Base-by-base conservation (phyloP, 768 basidiomycete genomes). In the Mycena galopus region DNA sequence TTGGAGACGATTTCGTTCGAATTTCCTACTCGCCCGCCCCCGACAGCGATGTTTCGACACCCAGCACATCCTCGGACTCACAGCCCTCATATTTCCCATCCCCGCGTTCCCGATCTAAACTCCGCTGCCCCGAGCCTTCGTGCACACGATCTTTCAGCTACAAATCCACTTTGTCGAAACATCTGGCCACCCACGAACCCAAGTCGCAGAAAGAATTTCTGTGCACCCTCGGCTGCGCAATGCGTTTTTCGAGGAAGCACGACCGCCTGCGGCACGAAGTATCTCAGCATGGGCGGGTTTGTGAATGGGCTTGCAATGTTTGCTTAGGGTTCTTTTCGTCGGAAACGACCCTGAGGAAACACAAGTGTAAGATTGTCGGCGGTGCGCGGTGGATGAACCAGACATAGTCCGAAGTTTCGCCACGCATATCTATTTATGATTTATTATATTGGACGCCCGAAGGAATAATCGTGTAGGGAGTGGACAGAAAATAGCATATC, bases 231-330 rank as follows among this genome's bases (percentile, higher is more conserved):
- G 89, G 89, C 17, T 90, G 89, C 76, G 80, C 82, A 8, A 88
- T 89, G 77, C 82, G 82, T 12, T 90, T 90, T 78, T 89, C 88
- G 35, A 80, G 89, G 60, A 88, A 88, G 68, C 89, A 90, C 72
- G 89, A 90, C 71, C 81, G 88, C 37, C 83, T 90, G 16, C 84
- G 89, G 64, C 89, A 90, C 69, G 89, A 90, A 77, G 88, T 90
- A 7, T 86, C 87, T 11, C 88, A 90, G 76, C 89, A 90, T 70
- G 86, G 87, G 17, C 88, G 88, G 74, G 73, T 89, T 53, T 90
- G 89, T 80, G 88, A 89, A 72, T 88, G 87, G 76, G 78, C 80
- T 1, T 90, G 89, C 73, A 81, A 84, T 12, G 85, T 86, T 2
- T 90, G 89, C 69, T 84, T 86, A 21, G 81, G 88, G 14, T 89